Evolutionary conservation across 179 eudicot species (phyloP).

Genomic region (Spergularia azorica): DNA sequence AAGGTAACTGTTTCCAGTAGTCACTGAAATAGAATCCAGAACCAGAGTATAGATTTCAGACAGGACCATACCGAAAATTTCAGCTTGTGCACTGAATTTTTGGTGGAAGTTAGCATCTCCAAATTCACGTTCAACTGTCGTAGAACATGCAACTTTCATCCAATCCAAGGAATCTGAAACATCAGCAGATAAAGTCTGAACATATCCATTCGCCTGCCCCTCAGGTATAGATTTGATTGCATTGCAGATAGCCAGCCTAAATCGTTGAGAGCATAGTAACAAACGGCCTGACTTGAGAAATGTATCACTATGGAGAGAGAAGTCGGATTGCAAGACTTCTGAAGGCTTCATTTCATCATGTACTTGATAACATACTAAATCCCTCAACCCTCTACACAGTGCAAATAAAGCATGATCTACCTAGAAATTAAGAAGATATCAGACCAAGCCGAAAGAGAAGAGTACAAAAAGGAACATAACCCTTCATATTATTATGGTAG

Average conservation of each 20-base stretch:
- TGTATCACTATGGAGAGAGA: constrained; percentile 38
- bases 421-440: constrained; percentile 40
- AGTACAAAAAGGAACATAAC: not conserved
- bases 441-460: constrained; percentile 21
- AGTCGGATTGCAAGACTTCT: constrained; percentile 21
- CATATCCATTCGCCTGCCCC: constrained; percentile 77
- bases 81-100: constrained; percentile 45
- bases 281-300: constrained; percentile 57
- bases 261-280: constrained; percentile 59
- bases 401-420: constrained; percentile 68
- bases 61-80: constrained; percentile 63
- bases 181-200: constrained; percentile 62
- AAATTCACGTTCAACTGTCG: constrained; percentile 26
- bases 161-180: constrained; percentile 75
- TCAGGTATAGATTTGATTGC: constrained; percentile 82
- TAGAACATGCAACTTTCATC: constrained; percentile 48
- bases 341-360: constrained; percentile 29
- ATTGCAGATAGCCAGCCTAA: constrained; percentile 61
- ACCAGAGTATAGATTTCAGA: constrained; percentile 67
- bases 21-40: constrained; percentile 70
- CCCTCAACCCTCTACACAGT: constrained; percentile 70
- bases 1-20: constrained; percentile 75
- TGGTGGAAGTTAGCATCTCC: constrained; percentile 26
- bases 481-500: not conserved
- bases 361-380: constrained; percentile 34